Conservation (phyloP, 1,139 yeast genomes). For the Debaryomyces sp. region DNA sequence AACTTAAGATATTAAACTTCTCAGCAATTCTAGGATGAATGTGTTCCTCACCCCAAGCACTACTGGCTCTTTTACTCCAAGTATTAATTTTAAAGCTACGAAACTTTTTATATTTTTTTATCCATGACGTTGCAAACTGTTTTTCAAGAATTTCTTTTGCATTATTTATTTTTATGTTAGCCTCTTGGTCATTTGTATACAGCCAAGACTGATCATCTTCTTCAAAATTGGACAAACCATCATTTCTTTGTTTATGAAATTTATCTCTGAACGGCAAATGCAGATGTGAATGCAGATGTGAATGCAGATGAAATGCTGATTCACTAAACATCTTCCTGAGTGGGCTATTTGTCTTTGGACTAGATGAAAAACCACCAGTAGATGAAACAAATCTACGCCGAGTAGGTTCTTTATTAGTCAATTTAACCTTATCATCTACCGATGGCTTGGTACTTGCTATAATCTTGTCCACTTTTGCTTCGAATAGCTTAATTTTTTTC, state of each 20-base stretch:
- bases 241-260: neutral
- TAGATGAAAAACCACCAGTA: neutral
- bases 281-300: neutral
- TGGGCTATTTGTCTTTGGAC: constrained; percentile 4
- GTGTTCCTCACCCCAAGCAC: constrained; percentile 41
- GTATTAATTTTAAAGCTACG: constrained; percentile 24
- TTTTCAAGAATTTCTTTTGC: constrained; percentile 40
- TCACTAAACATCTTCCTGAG: constrained; percentile 1
- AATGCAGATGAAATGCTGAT: neutral
- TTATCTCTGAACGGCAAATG: constrained; percentile 3
- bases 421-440: constrained; percentile 21
- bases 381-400: constrained; percentile 1
- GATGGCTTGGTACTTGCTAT: constrained; percentile 15
- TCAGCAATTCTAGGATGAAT: constrained; percentile 32
- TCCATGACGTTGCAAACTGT: constrained; percentile 75
- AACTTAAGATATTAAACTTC: constrained; percentile 40
- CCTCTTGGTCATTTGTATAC: constrained; percentile 23
- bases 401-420: constrained; percentile 7
- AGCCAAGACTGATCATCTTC: neutral
- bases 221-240: neutral
- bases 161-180: constrained; percentile 28
- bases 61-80: constrained; percentile 30
- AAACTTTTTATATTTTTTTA: constrained; percentile 37
- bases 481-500: constrained; percentile 32
- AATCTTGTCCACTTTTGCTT: constrained; percentile 26